Conservation (phyloP, 2,329 filamentous ascomycete species). For the Fusarium succisae region DNA sequence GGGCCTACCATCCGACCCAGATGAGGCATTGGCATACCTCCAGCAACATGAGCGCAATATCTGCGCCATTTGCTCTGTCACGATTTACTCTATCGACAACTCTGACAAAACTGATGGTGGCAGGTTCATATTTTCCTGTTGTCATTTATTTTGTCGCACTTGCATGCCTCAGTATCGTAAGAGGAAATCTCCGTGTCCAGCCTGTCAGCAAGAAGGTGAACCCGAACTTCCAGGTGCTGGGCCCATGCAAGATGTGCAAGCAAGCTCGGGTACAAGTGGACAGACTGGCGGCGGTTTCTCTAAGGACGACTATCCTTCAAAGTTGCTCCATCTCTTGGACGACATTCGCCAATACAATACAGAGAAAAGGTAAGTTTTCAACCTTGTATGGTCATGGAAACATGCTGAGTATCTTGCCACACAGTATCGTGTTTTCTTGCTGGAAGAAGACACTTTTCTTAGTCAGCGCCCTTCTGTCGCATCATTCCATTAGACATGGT, state of each 20-base stretch:
- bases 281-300: rapidly evolving
- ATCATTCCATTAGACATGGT: neutral
- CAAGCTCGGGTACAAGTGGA: neutral
- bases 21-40: neutral
- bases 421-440: neutral
- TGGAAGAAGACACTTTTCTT: neutral
- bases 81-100: neutral
- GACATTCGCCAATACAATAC: neutral
- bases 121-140: neutral
- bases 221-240: neutral
- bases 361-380: neutral
- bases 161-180: neutral
- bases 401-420: no score
- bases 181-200: neutral
- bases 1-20: neutral
- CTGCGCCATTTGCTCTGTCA: neutral
- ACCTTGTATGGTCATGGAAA: no score
- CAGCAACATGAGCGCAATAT: neutral
- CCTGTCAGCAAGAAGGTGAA: neutral
- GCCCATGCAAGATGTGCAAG: rapidly evolving
- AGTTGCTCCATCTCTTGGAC: neutral
- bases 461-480: neutral
- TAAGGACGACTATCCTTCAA: neutral
- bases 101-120: neutral
- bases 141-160: neutral